These are phyloP conservation scores for Neophaeococcomyces mojaviensis DNA, from an alignment of 2,329 filamentous ascomycete genomes.

Conservation along the genomic window DNA sequence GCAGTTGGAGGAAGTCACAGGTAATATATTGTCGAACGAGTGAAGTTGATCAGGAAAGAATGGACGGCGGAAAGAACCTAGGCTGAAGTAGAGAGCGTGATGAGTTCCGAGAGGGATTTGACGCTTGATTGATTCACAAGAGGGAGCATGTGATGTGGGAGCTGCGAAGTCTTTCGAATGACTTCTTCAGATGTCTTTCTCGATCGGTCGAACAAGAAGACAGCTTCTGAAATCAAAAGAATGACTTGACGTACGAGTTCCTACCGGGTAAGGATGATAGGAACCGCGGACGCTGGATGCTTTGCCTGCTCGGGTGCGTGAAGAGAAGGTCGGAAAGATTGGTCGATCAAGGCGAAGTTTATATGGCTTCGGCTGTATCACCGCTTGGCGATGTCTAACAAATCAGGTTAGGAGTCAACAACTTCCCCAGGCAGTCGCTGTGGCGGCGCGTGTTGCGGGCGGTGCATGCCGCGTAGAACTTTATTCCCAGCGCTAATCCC, in stretches of 20 bases:
- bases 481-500: neutral
- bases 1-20: conserved; percentile 24
- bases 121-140: conserved; percentile 42
- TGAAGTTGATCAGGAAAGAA: conserved; percentile 40
- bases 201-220: neutral
- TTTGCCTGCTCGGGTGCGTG: conserved; percentile 24
- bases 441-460: conserved; percentile 1
- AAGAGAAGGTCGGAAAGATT: conserved; percentile 17
- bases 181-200: conserved; percentile 18
- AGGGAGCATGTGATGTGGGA: conserved; percentile 46
- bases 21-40: conserved; percentile 34
- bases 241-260: conserved; percentile 20
- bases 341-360: conserved; percentile 4
- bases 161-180: conserved; percentile 46
- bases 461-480: neutral
- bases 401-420: conserved; percentile 14
- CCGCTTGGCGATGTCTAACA: conserved; percentile 11
- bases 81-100: conserved; percentile 34
- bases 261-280: conserved; percentile 16
- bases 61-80: conserved; percentile 29
- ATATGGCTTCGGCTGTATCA: conserved; percentile 4
- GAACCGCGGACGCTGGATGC: conserved; percentile 14
- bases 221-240: conserved; percentile 5
- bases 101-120: conserved; percentile 28
- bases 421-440: neutral